A percentile compares a stretch with the other conserved stretches of the same genome.
Evolutionary conservation across 1,139 yeast genomes (phyloP).

Genomic region (Yamadazyma atmosphaerica): DNA sequence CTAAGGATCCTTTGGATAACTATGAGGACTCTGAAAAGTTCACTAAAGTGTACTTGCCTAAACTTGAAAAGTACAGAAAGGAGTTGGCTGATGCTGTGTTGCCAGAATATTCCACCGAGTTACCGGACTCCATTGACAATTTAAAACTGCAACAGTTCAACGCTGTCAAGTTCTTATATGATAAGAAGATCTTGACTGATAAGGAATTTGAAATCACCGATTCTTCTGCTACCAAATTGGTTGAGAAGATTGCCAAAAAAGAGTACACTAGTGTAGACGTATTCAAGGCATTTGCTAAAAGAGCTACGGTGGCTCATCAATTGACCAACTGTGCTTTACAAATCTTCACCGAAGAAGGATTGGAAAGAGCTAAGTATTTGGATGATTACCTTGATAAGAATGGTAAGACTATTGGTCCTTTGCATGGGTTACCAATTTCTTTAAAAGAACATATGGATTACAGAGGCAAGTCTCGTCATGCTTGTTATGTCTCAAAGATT

Average conservation of each 20-base stretch:
- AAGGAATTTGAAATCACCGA: slow-evolving; percentile 52
- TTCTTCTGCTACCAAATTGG: slow-evolving; percentile 36
- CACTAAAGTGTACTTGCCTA: slow-evolving; percentile 44
- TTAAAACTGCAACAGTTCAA: slow-evolving; percentile 45
- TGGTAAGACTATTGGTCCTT: slow-evolving; percentile 69
- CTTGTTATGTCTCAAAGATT: slow-evolving; percentile 58
- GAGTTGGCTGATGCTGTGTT: slow-evolving; percentile 41
- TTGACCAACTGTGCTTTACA: slow-evolving; percentile 39
- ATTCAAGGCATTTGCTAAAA: slow-evolving; percentile 50
- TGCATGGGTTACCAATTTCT: slow-evolving; percentile 54
- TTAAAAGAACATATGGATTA: slow-evolving; percentile 58
- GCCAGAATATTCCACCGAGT: slow-evolving; percentile 41
- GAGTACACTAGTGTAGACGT: slow-evolving; percentile 46
- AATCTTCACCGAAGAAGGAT: slow-evolving; percentile 35
- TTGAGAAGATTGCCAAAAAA: slow-evolving; percentile 33
- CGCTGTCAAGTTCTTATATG: slow-evolving; percentile 44
- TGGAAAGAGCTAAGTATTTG: slow-evolving; percentile 32
- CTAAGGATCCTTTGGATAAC: slow-evolving; percentile 30
- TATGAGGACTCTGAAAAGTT: slow-evolving; percentile 41
- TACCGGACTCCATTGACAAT: slow-evolving; percentile 41
- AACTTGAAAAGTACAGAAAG: slow-evolving; percentile 48
- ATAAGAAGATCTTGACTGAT: slow-evolving; percentile 41
- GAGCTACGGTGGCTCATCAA: slow-evolving; percentile 43
- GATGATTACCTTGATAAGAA: slow-evolving; percentile 43
- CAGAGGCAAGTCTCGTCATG: slow-evolving; percentile 58